Base-by-base conservation (phyloP, 2,329 filamentous ascomycete genomes). In the Alternaria solani region DNA sequence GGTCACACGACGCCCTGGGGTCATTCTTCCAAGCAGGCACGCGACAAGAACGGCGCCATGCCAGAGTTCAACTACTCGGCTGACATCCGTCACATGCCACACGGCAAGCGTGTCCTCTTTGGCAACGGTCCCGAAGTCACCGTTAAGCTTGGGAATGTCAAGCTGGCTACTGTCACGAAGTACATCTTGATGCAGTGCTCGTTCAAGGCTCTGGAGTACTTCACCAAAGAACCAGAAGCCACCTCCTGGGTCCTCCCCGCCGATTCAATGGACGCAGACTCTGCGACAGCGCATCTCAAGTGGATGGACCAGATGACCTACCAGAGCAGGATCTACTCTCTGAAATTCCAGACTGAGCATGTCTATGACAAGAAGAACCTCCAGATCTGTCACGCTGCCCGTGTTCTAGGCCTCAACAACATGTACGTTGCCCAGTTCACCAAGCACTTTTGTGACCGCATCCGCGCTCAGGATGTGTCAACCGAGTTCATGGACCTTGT, bases 391-490 rank as follows among this genome's bases (percentile, higher is more conserved):
- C 69, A 61, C 12, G 70, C 69, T 3, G 61, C 71, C 3, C 67
- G 71, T 6, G 64, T 68, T 1, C 52, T 75, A 1, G 73, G 72
- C 6, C 47, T 75, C 3, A 68, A 72, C 48, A 70, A 68, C 54
- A 69, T 64, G n/a, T 76, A 76, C 28, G 60, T 76, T 1, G 68
- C 65, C 0, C 74, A 76, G 54, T 75, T 76, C 51, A 76, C 74
- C 1, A 68, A 66, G 44, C 52, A 67, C 2, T 65, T 71, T 51
- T 76, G 74, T 42, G 68, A 76, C 20, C 62, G 65, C 0, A 66
- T 75, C 36, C 73, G 74, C n/a, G 53, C 59, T 14, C 42, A 65
- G 26, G 44, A 62, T 2, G 38, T 56, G 0, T 61, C 65, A 1
- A 23, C 57, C 3, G 66, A 68, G 0, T 64, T 69, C n/a, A 63